Conservation (phyloP, 768 basidiomycete species). For the Lentinula raphanica region DNA sequence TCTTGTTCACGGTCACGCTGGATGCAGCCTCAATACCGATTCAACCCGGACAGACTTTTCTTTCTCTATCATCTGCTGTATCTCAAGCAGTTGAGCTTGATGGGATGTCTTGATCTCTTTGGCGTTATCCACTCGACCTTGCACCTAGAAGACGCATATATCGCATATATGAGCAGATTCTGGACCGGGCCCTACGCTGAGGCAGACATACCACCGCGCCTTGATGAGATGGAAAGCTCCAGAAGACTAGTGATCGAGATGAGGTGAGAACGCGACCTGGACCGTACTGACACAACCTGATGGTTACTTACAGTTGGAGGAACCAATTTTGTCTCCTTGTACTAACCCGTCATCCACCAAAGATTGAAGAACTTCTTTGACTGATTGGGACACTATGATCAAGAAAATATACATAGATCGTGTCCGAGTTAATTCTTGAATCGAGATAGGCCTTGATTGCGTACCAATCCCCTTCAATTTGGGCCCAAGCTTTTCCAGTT, state of each 20-base stretch:
- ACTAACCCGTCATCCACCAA: slow-evolving; percentile 86
- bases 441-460: too few species aligned
- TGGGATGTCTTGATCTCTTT: slow-evolving; percentile 40
- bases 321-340: slow-evolving; percentile 87
- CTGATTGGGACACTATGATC: slow-evolving; percentile 74
- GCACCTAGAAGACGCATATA: slow-evolving; percentile 37
- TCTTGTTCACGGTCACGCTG: not conserved
- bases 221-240: slow-evolving; percentile 90
- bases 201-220: slow-evolving; percentile 61
- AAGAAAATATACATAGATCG: not conserved
- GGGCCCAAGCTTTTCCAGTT: slow-evolving; percentile 83
- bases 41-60: slow-evolving; percentile 54
- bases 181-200: not conserved
- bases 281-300: not conserved
- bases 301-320: slow-evolving; percentile 80
- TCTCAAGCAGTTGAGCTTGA: slow-evolving; percentile 45
- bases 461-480: slow-evolving; percentile 90
- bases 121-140: slow-evolving; percentile 45
- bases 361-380: slow-evolving; percentile 87
- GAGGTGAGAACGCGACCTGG: not conserved
- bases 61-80: slow-evolving; percentile 38
- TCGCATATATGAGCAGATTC: not conserved
- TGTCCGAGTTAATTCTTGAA: not conserved
- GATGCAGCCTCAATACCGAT: slow-evolving; percentile 36
- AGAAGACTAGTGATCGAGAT: slow-evolving; percentile 59